A percentile compares a stretch with the other conserved stretches of the same genome.
These are phyloP conservation scores for Saprolegnia parasitica DNA, from an alignment of 352 stramenopile genomes.

Conservation along the genomic window DNA sequence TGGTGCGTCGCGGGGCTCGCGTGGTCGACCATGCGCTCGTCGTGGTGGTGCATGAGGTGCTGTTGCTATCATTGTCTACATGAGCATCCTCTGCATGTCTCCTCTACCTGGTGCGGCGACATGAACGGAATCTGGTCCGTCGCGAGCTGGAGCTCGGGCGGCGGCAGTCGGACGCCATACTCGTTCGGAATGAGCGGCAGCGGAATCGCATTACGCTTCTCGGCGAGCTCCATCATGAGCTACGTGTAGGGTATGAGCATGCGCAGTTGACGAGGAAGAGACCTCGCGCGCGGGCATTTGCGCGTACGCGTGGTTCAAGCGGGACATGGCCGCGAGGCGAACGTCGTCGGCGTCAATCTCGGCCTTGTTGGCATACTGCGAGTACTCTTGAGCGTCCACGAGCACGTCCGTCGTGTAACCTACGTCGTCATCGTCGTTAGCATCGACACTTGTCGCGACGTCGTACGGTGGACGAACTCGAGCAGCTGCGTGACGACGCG, in stretches of 20 bases:
- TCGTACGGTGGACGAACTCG: conserved; percentile 79
- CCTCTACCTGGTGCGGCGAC: neutral
- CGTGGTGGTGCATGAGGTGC: conserved; percentile 19
- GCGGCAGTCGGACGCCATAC: conserved; percentile 73
- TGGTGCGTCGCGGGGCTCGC: conserved; percentile 31
- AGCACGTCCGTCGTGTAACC: conserved; percentile 79
- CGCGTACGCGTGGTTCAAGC: conserved; percentile 73
- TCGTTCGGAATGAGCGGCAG: conserved; percentile 75
- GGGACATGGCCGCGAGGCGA: conserved; percentile 65
- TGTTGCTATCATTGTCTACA: conserved; percentile 3
- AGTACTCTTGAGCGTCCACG: conserved; percentile 81
- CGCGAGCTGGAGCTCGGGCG: conserved; percentile 60
- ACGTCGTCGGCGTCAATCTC: conserved; percentile 71
- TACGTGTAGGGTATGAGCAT: conserved; percentile 25
- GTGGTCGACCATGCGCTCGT: conserved; percentile 12
- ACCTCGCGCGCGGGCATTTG: conserved; percentile 71
- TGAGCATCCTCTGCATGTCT: neutral
- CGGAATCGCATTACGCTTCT: conserved; percentile 76
- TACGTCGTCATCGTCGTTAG: conserved; percentile 27
- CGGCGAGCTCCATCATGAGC: conserved; percentile 82
- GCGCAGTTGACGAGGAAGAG: neutral
- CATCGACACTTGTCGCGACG: neutral
- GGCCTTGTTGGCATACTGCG: conserved; percentile 68
- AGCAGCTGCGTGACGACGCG: conserved; percentile 75
- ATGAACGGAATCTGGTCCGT: conserved; percentile 50